These are phyloP conservation scores for Lasiodiplodia citricola DNA, from an alignment of 2,329 filamentous ascomycete genomes.

Conservation along the genomic window DNA sequence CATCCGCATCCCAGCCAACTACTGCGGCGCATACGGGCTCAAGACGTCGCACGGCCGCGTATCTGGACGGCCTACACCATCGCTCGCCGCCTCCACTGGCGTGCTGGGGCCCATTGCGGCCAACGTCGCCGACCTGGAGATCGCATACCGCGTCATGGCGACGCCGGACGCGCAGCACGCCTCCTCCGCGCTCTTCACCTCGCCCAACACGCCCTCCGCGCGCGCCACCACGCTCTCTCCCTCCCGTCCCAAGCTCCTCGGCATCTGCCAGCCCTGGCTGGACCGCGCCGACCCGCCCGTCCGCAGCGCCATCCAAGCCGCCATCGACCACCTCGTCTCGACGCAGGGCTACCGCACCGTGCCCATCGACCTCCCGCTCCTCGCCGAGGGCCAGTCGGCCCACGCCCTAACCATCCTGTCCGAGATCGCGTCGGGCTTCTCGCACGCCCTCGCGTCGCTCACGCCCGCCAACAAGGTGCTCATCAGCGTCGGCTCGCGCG, in stretches of 20 bases:
- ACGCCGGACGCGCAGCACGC: constrained; percentile 70
- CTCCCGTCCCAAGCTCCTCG: constrained; percentile 64
- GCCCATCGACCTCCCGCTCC: constrained; percentile 69
- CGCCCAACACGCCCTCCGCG: constrained; percentile 46
- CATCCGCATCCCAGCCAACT: constrained; percentile 73
- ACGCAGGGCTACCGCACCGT: constrained; percentile 60
- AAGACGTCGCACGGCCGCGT: constrained; percentile 79
- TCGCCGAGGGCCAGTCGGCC: constrained; percentile 74
- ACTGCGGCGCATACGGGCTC: constrained; percentile 81
- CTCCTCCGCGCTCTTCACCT: constrained; percentile 67
- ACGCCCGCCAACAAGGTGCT: constrained; percentile 73
- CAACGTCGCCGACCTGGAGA: constrained; percentile 76
- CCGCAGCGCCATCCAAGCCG: constrained; percentile 63
- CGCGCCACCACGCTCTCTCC: constrained; percentile 46
- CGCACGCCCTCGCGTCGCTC: constrained; percentile 59
- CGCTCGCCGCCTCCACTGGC: constrained; percentile 65
- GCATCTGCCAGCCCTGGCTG: constrained; percentile 73
- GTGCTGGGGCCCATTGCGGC: constrained; percentile 78
- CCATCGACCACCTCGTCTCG: constrained; percentile 63
- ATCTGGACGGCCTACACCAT: constrained; percentile 61
- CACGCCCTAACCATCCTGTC: constrained; percentile 79
- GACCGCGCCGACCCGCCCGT: constrained; percentile 70
- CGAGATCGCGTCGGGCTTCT: constrained; percentile 64
- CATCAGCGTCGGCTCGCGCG: constrained; percentile 67
- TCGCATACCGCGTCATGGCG: constrained; percentile 82